phyloP scores from a whole-genome alignment of 2,329 filamentous ascomycete species.

The Catunica adiposa region DNA sequence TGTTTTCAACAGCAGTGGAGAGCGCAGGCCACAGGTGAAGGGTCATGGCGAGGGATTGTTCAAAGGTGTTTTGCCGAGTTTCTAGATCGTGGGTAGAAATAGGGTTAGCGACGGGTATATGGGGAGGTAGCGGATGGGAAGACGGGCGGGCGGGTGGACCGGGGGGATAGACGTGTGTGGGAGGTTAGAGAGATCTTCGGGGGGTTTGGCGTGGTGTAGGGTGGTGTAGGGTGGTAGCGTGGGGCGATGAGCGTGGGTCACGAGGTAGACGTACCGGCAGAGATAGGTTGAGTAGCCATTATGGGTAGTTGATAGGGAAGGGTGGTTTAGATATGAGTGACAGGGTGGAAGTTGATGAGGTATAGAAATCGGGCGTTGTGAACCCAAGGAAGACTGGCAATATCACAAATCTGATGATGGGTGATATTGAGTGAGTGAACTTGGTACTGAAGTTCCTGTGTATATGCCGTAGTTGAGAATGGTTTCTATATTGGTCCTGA shows the following conservation, averaged over 20 bases:
- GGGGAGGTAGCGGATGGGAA: not conserved
- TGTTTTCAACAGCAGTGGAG: slow-evolving; percentile 67
- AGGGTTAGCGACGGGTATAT: not conserved
- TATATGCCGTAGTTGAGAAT: too few species aligned
- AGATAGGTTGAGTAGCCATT: not conserved
- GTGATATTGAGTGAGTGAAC: too few species aligned
- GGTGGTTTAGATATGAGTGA: not conserved
- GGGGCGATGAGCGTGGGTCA: not conserved
- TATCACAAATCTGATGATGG: too few species aligned
- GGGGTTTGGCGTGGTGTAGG: not conserved
- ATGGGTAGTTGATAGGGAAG: not conserved
- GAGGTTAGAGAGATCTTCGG: not conserved
- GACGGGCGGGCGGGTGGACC: not conserved
- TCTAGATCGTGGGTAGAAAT: slow-evolving; percentile 24
- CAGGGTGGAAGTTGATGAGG: too few species aligned
- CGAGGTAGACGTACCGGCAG: not conserved
- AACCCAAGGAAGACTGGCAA: too few species aligned
- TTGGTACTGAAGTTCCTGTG: too few species aligned
- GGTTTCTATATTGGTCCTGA: too few species aligned
- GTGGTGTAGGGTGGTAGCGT: not conserved
- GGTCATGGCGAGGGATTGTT: slow-evolving; percentile 70
- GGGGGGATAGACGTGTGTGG: not conserved
- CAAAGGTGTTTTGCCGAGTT: slow-evolving; percentile 50
- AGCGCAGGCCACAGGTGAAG: slow-evolving; percentile 82
- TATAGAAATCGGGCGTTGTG: too few species aligned